Base-by-base conservation (phyloP, 371 early-diverging fungal genomes). In the Apophysomyces sp. region DNA sequence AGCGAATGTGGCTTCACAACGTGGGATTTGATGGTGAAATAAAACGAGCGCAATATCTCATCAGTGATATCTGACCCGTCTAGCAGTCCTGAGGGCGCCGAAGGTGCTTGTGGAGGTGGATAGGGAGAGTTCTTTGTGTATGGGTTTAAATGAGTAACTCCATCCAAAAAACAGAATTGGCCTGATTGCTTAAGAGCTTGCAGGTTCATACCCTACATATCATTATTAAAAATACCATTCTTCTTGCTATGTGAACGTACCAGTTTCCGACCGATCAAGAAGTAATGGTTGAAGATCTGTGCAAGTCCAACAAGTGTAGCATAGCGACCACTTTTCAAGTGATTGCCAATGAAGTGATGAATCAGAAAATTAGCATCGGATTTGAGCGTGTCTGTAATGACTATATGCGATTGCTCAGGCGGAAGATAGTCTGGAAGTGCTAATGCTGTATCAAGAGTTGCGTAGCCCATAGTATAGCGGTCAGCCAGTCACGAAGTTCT, bases 271-370 rank as follows among this genome's bases (percentile, higher is more conserved):
- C 85, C 86, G 59, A 91, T 80, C 39, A 81, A 68, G 53, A 83
- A 77, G 67, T 89, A 89, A 66, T 89, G 89, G 28, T 84, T 83
- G 30, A 87, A 81, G 67, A 84, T 86, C 44, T 89, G 87, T 5
- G 86, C 78, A 8, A 91, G 68, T 0, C 89, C 89, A 8, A 89
- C 84, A 26, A 91, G 67, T 15, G 89, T 73, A 12, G 88, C 88
- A 41, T 68, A 73, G 15, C 77, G 79, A 60, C 81, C 77, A 1
- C 76, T 76, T 60, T 87, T 85, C 11, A 91, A 58, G 24, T 87
- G 87, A 64, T 88, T 86, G 24, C 76, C 78, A 31, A 89, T 69
- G 67, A 91, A 89, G 65, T 89, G 89, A 55, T 91, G 88, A 28
- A 91, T 52, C 34, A 91, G 68, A 69, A 89, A 91, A 64, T 86